These are phyloP conservation scores for Purshia tridentata DNA, from an alignment of 306 rosid genomes.

Conservation along the genomic window DNA sequence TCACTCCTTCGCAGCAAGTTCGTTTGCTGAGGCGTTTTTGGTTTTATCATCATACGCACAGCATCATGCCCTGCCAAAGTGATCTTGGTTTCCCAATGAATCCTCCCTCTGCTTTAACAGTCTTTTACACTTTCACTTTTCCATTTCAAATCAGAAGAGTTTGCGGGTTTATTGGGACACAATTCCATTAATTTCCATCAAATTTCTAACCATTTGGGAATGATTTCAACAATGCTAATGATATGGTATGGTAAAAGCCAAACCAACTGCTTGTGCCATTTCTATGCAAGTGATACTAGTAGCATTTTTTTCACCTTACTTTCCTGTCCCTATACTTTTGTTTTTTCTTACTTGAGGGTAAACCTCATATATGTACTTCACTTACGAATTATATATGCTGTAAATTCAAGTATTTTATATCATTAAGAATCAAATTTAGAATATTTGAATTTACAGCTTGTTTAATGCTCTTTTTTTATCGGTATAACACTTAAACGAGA, in stretches of 20 bases:
- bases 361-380: too few species aligned
- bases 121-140: conserved; percentile 14
- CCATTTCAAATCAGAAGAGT: conserved; percentile 4
- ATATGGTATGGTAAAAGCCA: conserved; percentile 11
- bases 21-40: conserved; percentile 5
- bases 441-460: too few species aligned
- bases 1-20: conserved; percentile 1
- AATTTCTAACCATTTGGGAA: not conserved
- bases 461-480: too few species aligned
- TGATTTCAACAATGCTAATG: not conserved
- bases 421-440: too few species aligned
- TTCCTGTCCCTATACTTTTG: not conserved
- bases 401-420: too few species aligned
- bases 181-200: not conserved
- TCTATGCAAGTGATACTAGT: not conserved
- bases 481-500: too few species aligned
- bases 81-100: not conserved
- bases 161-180: not conserved
- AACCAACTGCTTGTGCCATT: conserved; percentile 2
- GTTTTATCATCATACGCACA: not conserved
- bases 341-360: not conserved
- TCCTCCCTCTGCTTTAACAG: not conserved
- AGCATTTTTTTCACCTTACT: not conserved
- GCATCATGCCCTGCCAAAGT: not conserved
- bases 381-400: too few species aligned